Percentiles rank a stretch among this genome's conserved stretches.
Conservation (phyloP, 441 rosid genomes). For the Omphalea diandra region DNA sequence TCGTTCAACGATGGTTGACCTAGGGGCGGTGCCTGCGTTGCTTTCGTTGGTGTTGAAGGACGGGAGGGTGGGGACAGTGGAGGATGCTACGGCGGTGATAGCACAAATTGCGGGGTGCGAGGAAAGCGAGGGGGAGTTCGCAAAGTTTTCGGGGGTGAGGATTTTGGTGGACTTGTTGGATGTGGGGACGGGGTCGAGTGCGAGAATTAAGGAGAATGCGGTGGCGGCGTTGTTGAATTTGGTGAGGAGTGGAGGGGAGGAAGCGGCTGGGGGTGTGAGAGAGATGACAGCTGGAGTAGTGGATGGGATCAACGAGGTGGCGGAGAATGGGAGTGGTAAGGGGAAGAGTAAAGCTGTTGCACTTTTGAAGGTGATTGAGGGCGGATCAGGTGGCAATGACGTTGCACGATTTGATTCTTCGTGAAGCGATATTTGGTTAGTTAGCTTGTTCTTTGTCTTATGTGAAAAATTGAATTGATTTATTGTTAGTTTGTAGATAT, state of each 20-base stretch:
- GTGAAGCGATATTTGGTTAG: background rate
- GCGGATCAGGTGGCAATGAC: constrained; percentile 23
- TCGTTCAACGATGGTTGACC: constrained; percentile 53
- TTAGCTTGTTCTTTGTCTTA: background rate
- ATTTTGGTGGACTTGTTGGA: constrained; percentile 75
- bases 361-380: constrained; percentile 44
- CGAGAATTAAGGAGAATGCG: constrained; percentile 68
- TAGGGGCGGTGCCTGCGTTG: constrained; percentile 61
- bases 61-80: constrained; percentile 74
- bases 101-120: constrained; percentile 92
- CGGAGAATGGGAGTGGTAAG: constrained; percentile 54
- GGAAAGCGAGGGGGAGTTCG: constrained; percentile 68
- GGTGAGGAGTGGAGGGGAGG: constrained; percentile 54
- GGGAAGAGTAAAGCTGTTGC: constrained; percentile 67
- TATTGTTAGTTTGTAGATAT: background rate
- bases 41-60: constrained; percentile 67
- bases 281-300: constrained; percentile 39
- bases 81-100: constrained; percentile 87
- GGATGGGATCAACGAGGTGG: constrained; percentile 64
- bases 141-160: constrained; percentile 47
- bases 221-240: constrained; percentile 72
- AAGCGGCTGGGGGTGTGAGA: constrained; percentile 43
- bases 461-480: background rate
- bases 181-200: constrained; percentile 60
- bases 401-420: constrained; percentile 34